These are phyloP conservation scores for Zea luxurians DNA, from an alignment of 176 grass and related monocot species.

Conservation along the genomic window DNA sequence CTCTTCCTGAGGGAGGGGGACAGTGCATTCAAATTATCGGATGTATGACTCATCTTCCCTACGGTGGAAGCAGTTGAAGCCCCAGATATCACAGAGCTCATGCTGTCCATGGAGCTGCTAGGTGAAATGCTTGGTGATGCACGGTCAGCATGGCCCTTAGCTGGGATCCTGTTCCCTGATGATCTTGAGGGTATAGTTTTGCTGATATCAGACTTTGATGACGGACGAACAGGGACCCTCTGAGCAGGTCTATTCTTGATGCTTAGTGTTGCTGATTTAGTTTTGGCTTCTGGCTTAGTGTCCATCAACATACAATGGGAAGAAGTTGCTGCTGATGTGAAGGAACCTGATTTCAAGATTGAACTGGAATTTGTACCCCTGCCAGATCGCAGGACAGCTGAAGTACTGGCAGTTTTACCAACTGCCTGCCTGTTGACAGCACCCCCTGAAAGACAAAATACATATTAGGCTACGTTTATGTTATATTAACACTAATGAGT, in stretches of 20 bases:
- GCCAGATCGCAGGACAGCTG: constrained; percentile 16
- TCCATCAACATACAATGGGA: background rate
- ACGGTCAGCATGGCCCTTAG: constrained; percentile 11
- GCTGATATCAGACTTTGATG: constrained; percentile 41
- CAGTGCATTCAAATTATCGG: constrained; percentile 33
- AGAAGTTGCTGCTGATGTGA: constrained; percentile 9
- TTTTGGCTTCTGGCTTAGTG: constrained; percentile 27
- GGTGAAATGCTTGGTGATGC: constrained; percentile 57
- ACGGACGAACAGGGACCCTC: constrained; percentile 43
- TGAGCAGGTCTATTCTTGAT: constrained; percentile 51
- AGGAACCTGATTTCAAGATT: constrained; percentile 18
- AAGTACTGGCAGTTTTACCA: constrained; percentile 37
- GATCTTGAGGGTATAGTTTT: constrained; percentile 37
- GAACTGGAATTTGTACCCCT: constrained; percentile 25
- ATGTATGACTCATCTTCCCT: constrained; percentile 43
- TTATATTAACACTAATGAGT: constrained; percentile 1
- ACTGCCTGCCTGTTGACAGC: constrained; percentile 39
- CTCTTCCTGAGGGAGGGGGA: constrained; percentile 44
- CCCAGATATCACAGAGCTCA: constrained; percentile 55
- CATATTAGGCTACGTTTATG: background rate
- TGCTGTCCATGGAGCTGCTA: constrained; percentile 79
- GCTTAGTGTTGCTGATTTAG: constrained; percentile 37
- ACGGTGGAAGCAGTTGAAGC: constrained; percentile 49
- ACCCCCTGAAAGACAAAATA: constrained; percentile 50
- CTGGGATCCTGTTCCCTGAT: constrained; percentile 43